Conservation (phyloP, 768 basidiomycete genomes). For the Multifurca ochricompacta region DNA sequence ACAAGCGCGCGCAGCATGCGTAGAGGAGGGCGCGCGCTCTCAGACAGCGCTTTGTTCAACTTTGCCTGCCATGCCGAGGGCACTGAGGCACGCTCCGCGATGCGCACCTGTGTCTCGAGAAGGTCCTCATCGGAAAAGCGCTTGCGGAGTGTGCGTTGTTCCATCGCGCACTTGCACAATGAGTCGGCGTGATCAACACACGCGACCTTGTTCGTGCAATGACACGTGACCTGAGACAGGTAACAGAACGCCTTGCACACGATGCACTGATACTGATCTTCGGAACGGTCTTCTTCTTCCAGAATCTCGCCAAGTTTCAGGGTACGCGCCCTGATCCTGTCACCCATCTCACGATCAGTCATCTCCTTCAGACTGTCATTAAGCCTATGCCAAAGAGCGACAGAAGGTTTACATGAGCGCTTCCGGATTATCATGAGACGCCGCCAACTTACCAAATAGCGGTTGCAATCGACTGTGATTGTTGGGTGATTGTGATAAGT, state of each 20-base stretch:
- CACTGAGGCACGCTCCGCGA: slow-evolving; percentile 62
- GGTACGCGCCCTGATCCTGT: slow-evolving; percentile 55
- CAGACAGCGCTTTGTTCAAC: slow-evolving; percentile 55
- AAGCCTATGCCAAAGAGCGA: slow-evolving; percentile 49
- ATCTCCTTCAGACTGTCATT: slow-evolving; percentile 80
- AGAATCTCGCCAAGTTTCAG: slow-evolving; percentile 58
- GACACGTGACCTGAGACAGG: slow-evolving; percentile 83
- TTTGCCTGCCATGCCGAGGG: slow-evolving; percentile 73
- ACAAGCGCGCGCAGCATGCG: slow-evolving; percentile 75
- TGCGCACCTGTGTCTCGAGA: slow-evolving; percentile 52
- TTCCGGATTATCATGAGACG: slow-evolving; percentile 10
- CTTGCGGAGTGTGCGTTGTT: slow-evolving; percentile 59
- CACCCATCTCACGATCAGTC: slow-evolving; percentile 71
- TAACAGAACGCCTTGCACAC: slow-evolving; percentile 94
- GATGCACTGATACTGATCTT: slow-evolving; percentile 93
- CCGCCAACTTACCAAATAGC: slow-evolving; percentile 72
- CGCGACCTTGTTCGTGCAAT: slow-evolving; percentile 67
- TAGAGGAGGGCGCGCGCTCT: slow-evolving; percentile 64
- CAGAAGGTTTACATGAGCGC: slow-evolving; percentile 5
- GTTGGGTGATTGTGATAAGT: slow-evolving; percentile 94
- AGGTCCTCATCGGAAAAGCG: slow-evolving; percentile 78
- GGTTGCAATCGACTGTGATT: slow-evolving; percentile 86
- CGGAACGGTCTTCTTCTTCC: slow-evolving; percentile 73
- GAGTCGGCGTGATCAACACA: slow-evolving; percentile 81
- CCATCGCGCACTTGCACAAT: slow-evolving; percentile 59